Base-by-base conservation (phyloP, 495 filamentous ascomycete genomes). In the Penicillium parvum region DNA sequence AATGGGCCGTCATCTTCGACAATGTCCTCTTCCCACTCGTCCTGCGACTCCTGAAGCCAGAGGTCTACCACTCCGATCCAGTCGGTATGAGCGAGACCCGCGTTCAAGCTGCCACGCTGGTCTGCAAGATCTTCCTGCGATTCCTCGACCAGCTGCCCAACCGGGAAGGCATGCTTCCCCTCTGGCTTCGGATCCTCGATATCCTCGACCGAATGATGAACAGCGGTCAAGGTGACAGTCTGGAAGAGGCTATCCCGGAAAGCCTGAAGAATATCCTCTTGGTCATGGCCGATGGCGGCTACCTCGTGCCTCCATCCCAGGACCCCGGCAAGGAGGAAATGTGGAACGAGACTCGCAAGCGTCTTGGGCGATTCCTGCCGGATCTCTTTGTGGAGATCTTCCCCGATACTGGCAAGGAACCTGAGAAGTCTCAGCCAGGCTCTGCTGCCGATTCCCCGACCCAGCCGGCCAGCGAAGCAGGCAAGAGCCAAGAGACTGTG, bases 131-230 rank as follows among this genome's bases (percentile, higher is more conserved):
- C 9, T 99, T 96, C 68, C 57, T 97, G 55, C 94, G 96, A 58
- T 95, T 96, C 62, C 76, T 96, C 7, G 88, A 89, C 2, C 75
- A 88, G 43, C 73, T 95, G 40, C 82, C 83, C 7, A 84, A 89
- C 46, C 86, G 85, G 76, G 85, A 90, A 14, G 90, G 85, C n/a
- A 88, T 97, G 85, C 69, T 96, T 28, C 86, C 90, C 61, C 74
- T 97, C 5, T 98, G 92, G 92, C 63, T 92, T 12, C 82, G 81
- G 62, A 96, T 97, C 37, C 73, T 98, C 54, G 88, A 92, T 61
- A 87, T 97, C 39, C 90, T 97, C 74, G 92, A 97, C 54, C 77
- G 92, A 19, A 75, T 98, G 53, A 95, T 97, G 84, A 95, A 96
- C 61, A 94, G 88, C 53, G 92, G 92, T 3, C 89, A 95, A 63